Conservation (phyloP, 176 grass and related monocot genomes). For the Olyra latifolia region DNA sequence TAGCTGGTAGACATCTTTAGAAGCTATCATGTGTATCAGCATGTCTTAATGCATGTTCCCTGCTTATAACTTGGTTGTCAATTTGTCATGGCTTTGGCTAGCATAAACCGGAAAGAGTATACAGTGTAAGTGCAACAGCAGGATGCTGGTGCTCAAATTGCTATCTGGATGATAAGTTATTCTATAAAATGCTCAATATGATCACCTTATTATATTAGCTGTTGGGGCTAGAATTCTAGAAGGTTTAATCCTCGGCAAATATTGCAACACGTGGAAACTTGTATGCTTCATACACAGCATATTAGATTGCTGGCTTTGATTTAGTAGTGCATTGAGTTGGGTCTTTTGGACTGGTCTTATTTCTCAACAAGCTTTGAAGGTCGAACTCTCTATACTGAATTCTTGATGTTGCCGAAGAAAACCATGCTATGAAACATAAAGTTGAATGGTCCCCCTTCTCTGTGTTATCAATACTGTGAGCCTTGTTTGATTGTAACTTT, state of each 20-base stretch:
- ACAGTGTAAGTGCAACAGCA: neutral
- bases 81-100: neutral
- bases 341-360: neutral
- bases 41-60: neutral
- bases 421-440: conserved; percentile 3
- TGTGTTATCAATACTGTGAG: neutral
- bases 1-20: neutral
- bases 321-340: neutral
- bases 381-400: neutral
- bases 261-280: neutral
- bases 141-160: neutral
- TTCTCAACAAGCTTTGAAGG: neutral
- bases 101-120: neutral
- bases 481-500: neutral
- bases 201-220: neutral
- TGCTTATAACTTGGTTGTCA: conserved; percentile 22
- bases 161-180: neutral
- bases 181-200: neutral
- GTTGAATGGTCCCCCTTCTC: neutral
- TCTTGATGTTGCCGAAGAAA: neutral
- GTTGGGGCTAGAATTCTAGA: neutral
- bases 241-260: neutral
- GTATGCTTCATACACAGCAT: neutral
- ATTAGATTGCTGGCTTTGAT: neutral
- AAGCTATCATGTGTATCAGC: neutral